Evolutionary conservation across 2,329 filamentous ascomycete species (phyloP).

Genomic region (Colletotrichum truncatum): DNA sequence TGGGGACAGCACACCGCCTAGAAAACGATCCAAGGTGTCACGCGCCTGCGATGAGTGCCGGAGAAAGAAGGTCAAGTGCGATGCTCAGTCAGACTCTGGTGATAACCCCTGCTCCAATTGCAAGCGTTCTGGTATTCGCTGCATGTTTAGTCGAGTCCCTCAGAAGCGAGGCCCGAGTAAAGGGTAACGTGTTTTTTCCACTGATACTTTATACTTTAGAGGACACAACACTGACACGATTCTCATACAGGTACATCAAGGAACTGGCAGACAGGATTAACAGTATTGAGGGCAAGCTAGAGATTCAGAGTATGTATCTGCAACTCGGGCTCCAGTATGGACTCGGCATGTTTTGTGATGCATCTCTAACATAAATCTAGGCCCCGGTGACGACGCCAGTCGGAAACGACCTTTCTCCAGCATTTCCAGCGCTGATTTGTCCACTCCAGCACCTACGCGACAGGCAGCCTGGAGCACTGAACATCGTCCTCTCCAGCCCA

Average conservation of each 20-base stretch:
- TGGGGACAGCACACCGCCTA: conserved; percentile 70
- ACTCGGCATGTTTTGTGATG: neutral
- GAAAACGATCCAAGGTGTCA: conserved; percentile 87
- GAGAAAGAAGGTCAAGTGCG: conserved; percentile 90
- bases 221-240: neutral
- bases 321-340: neutral
- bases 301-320: conserved; percentile 48
- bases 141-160: conserved; percentile 86
- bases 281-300: conserved; percentile 82
- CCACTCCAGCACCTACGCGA: conserved; percentile 47
- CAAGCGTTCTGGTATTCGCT: conserved; percentile 77
- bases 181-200: conserved; percentile 65
- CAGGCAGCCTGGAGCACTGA: conserved; percentile 59
- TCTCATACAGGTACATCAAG: conserved; percentile 79
- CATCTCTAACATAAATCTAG: conserved; percentile 15
- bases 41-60: conserved; percentile 90
- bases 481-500: conserved; percentile 52
- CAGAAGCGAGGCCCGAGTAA: conserved; percentile 92
- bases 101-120: conserved; percentile 84
- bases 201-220: no score
- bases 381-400: conserved; percentile 30
- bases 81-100: conserved; percentile 78
- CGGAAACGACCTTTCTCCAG: conserved; percentile 47
- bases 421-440: conserved; percentile 45
- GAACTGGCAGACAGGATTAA: conserved; percentile 88